Percentiles rank a stretch among this genome's conserved stretches.
Evolutionary conservation across 805 yeast genomes (phyloP).

Genomic region (Candida nitratophila): DNA sequence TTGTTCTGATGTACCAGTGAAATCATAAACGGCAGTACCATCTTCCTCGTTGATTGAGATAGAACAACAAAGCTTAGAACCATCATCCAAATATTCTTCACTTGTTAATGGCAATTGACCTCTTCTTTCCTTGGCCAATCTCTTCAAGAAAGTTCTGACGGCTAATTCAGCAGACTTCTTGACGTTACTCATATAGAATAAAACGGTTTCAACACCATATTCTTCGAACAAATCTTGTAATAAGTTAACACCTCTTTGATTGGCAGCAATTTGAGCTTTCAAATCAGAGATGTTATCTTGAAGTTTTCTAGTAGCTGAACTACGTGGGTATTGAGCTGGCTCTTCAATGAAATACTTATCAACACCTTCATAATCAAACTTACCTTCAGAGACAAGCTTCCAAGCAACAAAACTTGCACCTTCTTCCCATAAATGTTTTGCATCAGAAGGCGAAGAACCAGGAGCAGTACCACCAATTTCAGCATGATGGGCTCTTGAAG

Average conservation of each 20-base stretch:
- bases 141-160: slow-evolving; percentile 28
- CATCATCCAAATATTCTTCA: slow-evolving; percentile 49
- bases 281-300: slow-evolving; percentile 46
- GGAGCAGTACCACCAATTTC: slow-evolving; percentile 58
- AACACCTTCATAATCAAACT: slow-evolving; percentile 47
- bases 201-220: slow-evolving; percentile 33
- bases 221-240: slow-evolving; percentile 35
- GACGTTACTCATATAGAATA: slow-evolving; percentile 41
- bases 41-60: slow-evolving; percentile 33
- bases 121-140: slow-evolving; percentile 33
- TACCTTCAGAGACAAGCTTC: slow-evolving; percentile 41
- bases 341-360: slow-evolving; percentile 37
- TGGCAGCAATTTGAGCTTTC: slow-evolving; percentile 45
- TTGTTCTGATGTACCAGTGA: slow-evolving; percentile 45
- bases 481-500: slow-evolving; percentile 56
- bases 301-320: slow-evolving; percentile 48
- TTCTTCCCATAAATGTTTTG: slow-evolving; percentile 46
- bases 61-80: slow-evolving; percentile 38
- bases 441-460: slow-evolving; percentile 50
- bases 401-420: slow-evolving; percentile 50
- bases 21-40: slow-evolving; percentile 43
- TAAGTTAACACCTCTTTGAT: slow-evolving; percentile 42
- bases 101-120: slow-evolving; percentile 32
- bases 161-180: slow-evolving; percentile 40
- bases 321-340: slow-evolving; percentile 44